A percentile compares a stretch with the other conserved stretches of the same genome.
Conservation (phyloP, 495 filamentous ascomycete genomes). For the Terfezia claveryi region DNA sequence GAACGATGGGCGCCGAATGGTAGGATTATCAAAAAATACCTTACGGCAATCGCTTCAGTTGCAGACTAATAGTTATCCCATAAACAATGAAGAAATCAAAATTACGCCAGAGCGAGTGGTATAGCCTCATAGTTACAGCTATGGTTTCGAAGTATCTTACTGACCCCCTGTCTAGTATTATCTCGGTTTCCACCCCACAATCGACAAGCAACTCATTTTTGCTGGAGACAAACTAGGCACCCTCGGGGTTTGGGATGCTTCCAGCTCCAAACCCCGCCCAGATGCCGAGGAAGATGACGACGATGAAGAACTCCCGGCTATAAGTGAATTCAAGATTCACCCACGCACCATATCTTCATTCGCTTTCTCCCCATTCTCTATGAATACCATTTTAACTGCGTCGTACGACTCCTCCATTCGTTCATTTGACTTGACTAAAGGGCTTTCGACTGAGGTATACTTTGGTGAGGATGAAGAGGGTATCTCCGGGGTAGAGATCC, state of each 20-base stretch:
- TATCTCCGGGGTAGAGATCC: constrained; percentile 62
- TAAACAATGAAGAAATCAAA: constrained; percentile 46
- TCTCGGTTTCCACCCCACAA: constrained; percentile 70
- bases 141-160: too few species aligned
- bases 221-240: constrained; percentile 93
- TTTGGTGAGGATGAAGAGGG: constrained; percentile 48
- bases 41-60: neutral
- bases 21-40: constrained; percentile 19
- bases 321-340: constrained; percentile 74
- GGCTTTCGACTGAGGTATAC: constrained; percentile 55
- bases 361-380: constrained; percentile 48
- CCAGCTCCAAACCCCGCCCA: constrained; percentile 36
- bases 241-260: constrained; percentile 80
- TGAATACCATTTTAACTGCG: constrained; percentile 47
- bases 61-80: constrained; percentile 6
- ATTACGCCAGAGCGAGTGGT: constrained; percentile 65
- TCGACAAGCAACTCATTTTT: constrained; percentile 73
- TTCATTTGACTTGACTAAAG: constrained; percentile 61
- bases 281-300: constrained; percentile 35
- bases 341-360: constrained; percentile 73
- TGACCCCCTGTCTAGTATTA: constrained; percentile 28
- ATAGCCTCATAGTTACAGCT: too few species aligned
- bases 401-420: constrained; percentile 94
- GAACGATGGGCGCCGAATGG: constrained; percentile 59
- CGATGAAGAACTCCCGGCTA: constrained; percentile 45